These are phyloP conservation scores for Phalaenopsis aphrodite DNA, from an alignment of 106 monocot species.

Conservation along the genomic window DNA sequence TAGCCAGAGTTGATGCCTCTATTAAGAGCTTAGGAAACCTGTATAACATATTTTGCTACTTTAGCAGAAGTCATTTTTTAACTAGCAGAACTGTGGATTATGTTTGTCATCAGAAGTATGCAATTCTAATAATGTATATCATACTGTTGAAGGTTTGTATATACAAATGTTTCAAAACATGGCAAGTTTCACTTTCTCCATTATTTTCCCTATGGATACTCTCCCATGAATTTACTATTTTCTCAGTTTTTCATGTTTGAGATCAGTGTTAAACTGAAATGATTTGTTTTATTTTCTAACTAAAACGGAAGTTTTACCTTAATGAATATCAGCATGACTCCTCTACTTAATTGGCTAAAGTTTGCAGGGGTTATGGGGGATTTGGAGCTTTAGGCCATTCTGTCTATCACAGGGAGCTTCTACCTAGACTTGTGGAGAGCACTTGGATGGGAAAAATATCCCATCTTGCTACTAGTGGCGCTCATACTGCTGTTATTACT, in stretches of 20 bases:
- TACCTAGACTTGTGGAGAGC: slow-evolving; percentile 70
- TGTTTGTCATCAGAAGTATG: not conserved
- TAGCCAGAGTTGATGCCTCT: not conserved
- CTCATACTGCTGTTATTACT: slow-evolving; percentile 83
- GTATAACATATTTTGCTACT: not conserved
- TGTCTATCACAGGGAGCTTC: slow-evolving; percentile 78
- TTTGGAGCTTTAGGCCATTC: slow-evolving; percentile 96
- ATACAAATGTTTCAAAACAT: not conserved
- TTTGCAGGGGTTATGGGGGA: slow-evolving; percentile 98
- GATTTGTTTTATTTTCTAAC: not conserved
- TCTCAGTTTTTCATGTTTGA: not conserved
- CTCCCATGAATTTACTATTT: not conserved
- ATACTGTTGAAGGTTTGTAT: not conserved
- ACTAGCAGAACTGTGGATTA: not conserved
- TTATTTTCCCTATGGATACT: not conserved
- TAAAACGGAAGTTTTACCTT: not conserved
- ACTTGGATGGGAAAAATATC: slow-evolving; percentile 62
- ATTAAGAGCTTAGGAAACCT: not conserved
- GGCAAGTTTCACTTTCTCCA: not conserved
- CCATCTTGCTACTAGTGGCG: slow-evolving; percentile 86
- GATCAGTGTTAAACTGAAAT: not conserved
- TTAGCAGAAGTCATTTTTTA: not conserved
- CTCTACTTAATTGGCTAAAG: slow-evolving; percentile 41
- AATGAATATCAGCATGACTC: slow-evolving; percentile 17
- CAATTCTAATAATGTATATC: not conserved